These are phyloP conservation scores for Trichoderma aggressivum DNA, from an alignment of 2,329 filamentous ascomycete genomes.

Conservation along the genomic window DNA sequence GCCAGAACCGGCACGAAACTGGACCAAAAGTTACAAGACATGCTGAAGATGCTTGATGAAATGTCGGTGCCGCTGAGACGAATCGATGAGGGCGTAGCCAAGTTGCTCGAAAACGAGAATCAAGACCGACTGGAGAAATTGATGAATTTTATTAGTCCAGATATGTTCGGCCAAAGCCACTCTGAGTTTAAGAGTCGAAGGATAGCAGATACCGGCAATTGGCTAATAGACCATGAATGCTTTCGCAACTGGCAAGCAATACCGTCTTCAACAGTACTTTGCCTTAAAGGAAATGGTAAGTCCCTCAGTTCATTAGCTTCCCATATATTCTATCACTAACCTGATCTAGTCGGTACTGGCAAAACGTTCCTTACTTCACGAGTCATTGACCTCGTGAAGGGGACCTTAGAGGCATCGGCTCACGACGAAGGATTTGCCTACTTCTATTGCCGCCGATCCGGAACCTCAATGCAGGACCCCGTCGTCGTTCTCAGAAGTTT, in stretches of 20 bases:
- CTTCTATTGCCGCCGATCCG: slow-evolving; percentile 23
- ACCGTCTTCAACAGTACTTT: neutral
- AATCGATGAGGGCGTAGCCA: neutral
- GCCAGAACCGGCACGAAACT: neutral
- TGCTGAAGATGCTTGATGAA: neutral
- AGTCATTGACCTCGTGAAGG: slow-evolving; percentile 1
- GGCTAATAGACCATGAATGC: neutral
- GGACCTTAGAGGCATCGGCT: neutral
- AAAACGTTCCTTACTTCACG: slow-evolving; percentile 16
- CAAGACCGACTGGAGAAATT: neutral
- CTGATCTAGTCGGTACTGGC: slow-evolving; percentile 11
- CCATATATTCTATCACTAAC: neutral
- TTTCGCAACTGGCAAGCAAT: slow-evolving; percentile 6
- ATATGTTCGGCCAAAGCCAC: neutral
- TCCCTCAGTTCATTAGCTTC: neutral
- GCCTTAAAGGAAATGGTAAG: slow-evolving; percentile 11
- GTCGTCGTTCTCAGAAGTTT: slow-evolving; percentile 19
- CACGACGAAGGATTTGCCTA: slow-evolving; percentile 20
- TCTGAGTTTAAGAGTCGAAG: neutral
- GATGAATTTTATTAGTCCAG: slow-evolving; percentile 3
- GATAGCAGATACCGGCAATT: neutral
- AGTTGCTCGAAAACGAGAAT: neutral
- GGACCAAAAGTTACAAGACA: neutral
- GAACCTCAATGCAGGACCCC: slow-evolving; percentile 14
- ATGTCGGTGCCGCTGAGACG: neutral